These are phyloP conservation scores for Aegilops longissima DNA, from an alignment of 176 grass and related monocot species.

Conservation along the genomic window DNA sequence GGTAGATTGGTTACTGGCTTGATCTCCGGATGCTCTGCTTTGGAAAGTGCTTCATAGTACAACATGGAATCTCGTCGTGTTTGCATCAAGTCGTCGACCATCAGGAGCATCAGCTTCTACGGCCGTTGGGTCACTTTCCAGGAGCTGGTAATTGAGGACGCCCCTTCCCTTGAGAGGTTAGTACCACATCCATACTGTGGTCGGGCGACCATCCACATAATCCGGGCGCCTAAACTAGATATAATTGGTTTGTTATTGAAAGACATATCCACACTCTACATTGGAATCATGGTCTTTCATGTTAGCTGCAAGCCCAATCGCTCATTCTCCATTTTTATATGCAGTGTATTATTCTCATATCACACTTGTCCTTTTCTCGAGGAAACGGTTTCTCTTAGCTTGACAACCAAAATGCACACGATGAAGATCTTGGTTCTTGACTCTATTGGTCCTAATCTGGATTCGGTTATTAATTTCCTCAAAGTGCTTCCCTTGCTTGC, in stretches of 20 bases:
- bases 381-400: neutral
- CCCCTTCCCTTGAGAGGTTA: neutral
- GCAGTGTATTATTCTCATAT: neutral
- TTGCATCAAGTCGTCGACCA: neutral
- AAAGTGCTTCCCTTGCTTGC: neutral
- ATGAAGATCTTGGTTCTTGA: neutral
- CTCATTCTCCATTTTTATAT: neutral
- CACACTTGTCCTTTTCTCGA: neutral
- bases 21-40: neutral
- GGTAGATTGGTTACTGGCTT: neutral
- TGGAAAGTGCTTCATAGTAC: neutral
- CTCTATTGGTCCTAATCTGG: neutral
- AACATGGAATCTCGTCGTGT: neutral
- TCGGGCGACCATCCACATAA: neutral
- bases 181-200: neutral
- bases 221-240: neutral
- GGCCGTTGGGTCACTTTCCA: neutral
- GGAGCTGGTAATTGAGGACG: neutral
- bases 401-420: neutral
- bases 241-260: neutral
- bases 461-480: neutral
- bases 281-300: neutral
- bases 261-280: neutral
- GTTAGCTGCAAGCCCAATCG: neutral
- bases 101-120: neutral